Conservation (phyloP, 352 stramenopile species). For the Pythium utonaiense region DNA sequence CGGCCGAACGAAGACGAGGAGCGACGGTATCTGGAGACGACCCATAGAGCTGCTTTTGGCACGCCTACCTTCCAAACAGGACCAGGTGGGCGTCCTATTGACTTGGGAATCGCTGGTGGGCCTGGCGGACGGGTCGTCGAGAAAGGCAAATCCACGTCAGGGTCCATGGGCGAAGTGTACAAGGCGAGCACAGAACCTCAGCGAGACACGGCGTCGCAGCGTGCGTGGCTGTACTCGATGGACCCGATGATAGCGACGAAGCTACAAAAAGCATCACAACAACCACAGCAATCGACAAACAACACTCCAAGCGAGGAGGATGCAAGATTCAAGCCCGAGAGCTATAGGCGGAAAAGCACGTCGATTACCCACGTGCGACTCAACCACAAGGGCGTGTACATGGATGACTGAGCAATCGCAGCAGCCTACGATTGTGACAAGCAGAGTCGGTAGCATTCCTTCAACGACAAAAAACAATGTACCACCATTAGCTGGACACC, state of each 20-base stretch:
- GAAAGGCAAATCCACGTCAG: constrained; percentile 58
- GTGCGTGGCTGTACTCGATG: constrained; percentile 74
- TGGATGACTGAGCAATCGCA: constrained; percentile 35
- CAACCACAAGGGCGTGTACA: constrained; percentile 59
- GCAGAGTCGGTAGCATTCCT: constrained; percentile 78
- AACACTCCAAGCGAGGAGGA: neutral
- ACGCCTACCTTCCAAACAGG: constrained; percentile 17
- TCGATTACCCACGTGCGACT: constrained; percentile 54
- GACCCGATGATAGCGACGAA: constrained; percentile 61
- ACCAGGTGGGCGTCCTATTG: neutral
- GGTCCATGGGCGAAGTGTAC: constrained; percentile 64
- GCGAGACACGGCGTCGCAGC: constrained; percentile 61
- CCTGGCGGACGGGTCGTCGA: constrained; percentile 39
- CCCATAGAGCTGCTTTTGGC: constrained; percentile 49
- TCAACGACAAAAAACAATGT: constrained; percentile 1
- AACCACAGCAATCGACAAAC: neutral
- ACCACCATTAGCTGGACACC: neutral
- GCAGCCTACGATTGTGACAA: constrained; percentile 21
- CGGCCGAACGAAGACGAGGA: constrained; percentile 50
- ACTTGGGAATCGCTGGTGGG: constrained; percentile 42
- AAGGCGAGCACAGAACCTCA: constrained; percentile 54
- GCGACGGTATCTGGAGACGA: constrained; percentile 54
- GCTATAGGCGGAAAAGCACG: constrained; percentile 45
- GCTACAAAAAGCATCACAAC: constrained; percentile 9
- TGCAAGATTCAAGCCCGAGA: constrained; percentile 5